phyloP scores from a whole-genome alignment of 75 land plant species.

The Adiantum capillusveneris region DNA sequence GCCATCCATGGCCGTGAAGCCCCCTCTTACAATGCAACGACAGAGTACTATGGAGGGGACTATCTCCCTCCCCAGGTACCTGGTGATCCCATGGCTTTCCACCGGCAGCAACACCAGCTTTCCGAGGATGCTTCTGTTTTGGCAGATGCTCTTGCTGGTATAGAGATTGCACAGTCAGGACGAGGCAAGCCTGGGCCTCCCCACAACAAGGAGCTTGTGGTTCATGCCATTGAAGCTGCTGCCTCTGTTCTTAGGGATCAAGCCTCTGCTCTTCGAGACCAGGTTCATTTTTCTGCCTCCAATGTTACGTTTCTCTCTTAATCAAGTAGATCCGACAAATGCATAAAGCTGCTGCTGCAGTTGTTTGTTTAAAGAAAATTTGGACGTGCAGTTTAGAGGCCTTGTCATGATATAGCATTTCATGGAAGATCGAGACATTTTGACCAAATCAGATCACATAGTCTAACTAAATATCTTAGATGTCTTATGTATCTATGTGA shows the following conservation, averaged over 20 bases:
- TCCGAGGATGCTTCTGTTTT: not conserved
- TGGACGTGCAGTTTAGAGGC: no score
- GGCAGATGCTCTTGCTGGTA: conserved; percentile 1
- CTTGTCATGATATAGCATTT: no score
- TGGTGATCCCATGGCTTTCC: no score
- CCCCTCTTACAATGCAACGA: not conserved
- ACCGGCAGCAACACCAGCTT: not conserved
- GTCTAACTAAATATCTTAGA: no score
- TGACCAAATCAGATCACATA: no score
- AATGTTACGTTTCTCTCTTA: no score
- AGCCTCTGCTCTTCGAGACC: conserved; percentile 1
- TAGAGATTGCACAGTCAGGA: not conserved
- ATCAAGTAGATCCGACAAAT: no score
- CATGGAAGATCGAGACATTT: no score
- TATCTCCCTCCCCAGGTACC: no score
- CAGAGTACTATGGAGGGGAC: not conserved
- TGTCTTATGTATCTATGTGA: no score
- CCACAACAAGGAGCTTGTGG: conserved; percentile 2
- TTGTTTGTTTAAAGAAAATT: no score
- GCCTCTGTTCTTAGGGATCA: conserved; percentile 1
- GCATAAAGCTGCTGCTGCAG: no score
- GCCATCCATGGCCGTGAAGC: not conserved
- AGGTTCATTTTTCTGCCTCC: not conserved
- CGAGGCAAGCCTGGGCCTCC: not conserved
- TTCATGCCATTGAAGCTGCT: conserved; percentile 5